These are phyloP conservation scores for Starmerella ratchasimensis DNA, from an alignment of 805 yeast species.

Conservation along the genomic window DNA sequence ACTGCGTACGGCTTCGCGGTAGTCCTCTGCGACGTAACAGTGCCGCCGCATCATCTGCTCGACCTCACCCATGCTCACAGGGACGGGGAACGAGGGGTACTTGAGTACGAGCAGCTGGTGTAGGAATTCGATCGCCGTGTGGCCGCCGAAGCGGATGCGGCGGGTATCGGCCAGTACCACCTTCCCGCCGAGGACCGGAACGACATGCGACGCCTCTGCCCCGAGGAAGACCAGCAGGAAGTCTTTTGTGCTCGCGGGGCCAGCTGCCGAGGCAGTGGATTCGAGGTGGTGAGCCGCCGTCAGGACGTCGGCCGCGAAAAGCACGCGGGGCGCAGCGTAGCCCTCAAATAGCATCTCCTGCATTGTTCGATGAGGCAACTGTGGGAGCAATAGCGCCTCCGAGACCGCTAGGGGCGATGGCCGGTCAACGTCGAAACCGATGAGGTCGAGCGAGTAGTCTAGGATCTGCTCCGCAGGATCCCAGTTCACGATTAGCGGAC, in stretches of 20 bases:
- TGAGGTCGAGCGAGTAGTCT: conserved; percentile 70
- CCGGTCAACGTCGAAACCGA: conserved; percentile 38
- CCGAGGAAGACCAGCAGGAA: conserved; percentile 81
- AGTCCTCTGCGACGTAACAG: conserved; percentile 64
- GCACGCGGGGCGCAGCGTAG: conserved; percentile 57
- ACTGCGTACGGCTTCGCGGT: conserved; percentile 44
- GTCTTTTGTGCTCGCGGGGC: too few relatives aligned
- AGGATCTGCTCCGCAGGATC: conserved; percentile 69
- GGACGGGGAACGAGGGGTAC: conserved; percentile 83
- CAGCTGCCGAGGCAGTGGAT: conserved; percentile 4
- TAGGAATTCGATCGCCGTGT: conserved; percentile 51
- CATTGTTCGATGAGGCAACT: conserved; percentile 56
- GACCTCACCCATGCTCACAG: conserved; percentile 48
- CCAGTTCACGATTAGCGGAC: conserved; percentile 81
- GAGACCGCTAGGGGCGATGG: conserved; percentile 63
- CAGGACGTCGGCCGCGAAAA: conserved; percentile 71
- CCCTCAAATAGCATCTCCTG: conserved; percentile 78
- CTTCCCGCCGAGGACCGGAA: conserved; percentile 64
- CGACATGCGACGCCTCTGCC: conserved; percentile 63
- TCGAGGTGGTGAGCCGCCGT: conserved; percentile 35
- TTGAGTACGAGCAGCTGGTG: conserved; percentile 55
- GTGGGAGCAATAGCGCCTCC: conserved; percentile 62
- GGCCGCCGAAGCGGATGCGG: conserved; percentile 87
- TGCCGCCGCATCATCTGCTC: conserved; percentile 56
- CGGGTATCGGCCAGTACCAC: conserved; percentile 57